Evolutionary conservation across 139 green algal genomes (phyloP).

Genomic region (Chlamydomonas sp.): DNA sequence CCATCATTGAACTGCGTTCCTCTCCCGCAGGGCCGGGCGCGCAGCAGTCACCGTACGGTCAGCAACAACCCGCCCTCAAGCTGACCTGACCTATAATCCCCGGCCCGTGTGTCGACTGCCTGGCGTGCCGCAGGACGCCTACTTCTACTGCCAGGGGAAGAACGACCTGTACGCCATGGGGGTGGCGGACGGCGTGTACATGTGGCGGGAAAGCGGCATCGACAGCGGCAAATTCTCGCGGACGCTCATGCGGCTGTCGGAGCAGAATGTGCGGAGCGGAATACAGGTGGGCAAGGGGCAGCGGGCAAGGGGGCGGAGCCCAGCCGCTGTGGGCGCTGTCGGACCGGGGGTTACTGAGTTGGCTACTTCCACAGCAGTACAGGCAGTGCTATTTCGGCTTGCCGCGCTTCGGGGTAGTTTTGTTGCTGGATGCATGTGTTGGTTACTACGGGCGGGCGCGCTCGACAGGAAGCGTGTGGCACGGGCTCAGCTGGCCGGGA

Average conservation of each 20-base stretch:
- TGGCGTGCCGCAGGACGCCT: background rate
- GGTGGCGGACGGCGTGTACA: conserved; percentile 94
- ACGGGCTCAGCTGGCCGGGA: too few species aligned
- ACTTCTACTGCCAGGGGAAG: conserved; percentile 51
- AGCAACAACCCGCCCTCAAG: background rate
- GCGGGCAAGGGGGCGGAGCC: too few species aligned
- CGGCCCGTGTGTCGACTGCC: too few species aligned
- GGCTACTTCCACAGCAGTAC: too few species aligned
- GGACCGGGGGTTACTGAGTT: too few species aligned
- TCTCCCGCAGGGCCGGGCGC: background rate
- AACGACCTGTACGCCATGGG: conserved; percentile 82
- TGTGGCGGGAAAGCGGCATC: conserved; percentile 89
- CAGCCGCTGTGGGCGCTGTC: too few species aligned
- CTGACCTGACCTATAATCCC: background rate
- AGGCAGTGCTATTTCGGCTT: too few species aligned
- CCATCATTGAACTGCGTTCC: too few species aligned
- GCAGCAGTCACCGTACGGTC: background rate
- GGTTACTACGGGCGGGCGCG: too few species aligned
- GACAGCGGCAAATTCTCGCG: conserved; percentile 84
- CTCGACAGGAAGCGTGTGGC: too few species aligned
- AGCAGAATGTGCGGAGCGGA: conserved; percentile 22
- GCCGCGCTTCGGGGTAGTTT: too few species aligned
- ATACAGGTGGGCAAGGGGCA: background rate
- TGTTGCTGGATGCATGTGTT: too few species aligned
- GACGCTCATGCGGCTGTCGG: conserved; percentile 73